phyloP scores from a whole-genome alignment of 345 rosid genomes.

The Eucalyptus dawsonii region DNA sequence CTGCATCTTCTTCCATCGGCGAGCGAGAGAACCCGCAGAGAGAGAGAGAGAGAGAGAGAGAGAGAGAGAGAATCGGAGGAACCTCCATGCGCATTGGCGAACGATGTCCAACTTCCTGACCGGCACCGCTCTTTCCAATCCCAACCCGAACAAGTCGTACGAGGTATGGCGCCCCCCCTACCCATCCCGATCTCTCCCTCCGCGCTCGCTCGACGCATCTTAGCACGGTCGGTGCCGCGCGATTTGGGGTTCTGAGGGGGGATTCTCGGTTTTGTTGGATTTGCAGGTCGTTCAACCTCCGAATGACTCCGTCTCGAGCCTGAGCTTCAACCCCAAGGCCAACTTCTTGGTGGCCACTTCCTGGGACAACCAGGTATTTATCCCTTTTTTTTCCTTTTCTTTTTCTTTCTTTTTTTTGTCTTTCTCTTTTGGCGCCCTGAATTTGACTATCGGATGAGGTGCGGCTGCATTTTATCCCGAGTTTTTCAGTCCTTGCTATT shows the following conservation, averaged over 20 bases:
- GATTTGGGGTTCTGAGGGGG: neutral
- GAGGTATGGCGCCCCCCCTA: conserved; percentile 27
- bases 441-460: neutral
- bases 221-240: neutral
- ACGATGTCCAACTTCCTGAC: conserved; percentile 55
- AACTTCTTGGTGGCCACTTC: conserved; percentile 85
- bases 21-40: neutral
- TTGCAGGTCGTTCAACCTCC: conserved; percentile 78
- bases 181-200: too few species aligned
- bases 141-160: conserved; percentile 72
- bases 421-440: neutral
- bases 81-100: neutral
- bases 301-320: conserved; percentile 77
- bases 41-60: neutral
- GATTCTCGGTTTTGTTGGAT: neutral
- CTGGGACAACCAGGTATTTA: conserved; percentile 97
- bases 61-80: neutral
- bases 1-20: neutral
- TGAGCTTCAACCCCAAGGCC: conserved; percentile 88
- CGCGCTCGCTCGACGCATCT: neutral
- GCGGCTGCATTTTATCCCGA: neutral
- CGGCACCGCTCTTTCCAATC: conserved; percentile 17
- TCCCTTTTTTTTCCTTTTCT: neutral
- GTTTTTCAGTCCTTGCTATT: neutral
- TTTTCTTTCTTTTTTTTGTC: neutral